Base-by-base conservation (phyloP, 2,329 filamentous ascomycete genomes). In the Aspergillus thermomutatus region DNA sequence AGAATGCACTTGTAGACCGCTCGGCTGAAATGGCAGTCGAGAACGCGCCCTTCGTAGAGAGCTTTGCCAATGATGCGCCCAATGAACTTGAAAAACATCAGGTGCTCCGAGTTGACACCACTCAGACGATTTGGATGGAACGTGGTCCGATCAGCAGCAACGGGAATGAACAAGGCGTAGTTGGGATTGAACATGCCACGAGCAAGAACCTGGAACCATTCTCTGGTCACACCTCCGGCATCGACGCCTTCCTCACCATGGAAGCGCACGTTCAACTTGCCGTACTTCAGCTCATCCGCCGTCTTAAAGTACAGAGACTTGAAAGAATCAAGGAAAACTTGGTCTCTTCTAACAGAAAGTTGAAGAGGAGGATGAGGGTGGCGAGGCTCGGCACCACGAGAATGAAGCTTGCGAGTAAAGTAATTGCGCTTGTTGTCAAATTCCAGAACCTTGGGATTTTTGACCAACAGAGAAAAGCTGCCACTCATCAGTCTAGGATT, bases 341-440 rank as follows among this genome's bases (percentile, higher is more conserved):
- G 90, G 57, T 97, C 91, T 69, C 94, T 90, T 57, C 95, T 90
- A 57, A 99, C 90, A 57, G 88, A 88, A 49, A 99, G 84, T 73
- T 96, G 92, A 52, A 99, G 80, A 46, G 91, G 89, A 49, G 86
- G 85, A 64, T 90, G 86, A 7, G 88, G 82, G 52, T 90, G 86
- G 46, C 92, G 87, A 58, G 82, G 83, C 67, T 91, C 87, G 53
- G 84, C 84, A 53, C 83, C 83, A 51, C 89, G 85, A 48, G 84
- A 85, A 74, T 99, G 94, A 10, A 99, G 87, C 68, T 91, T 92
- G 59, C 94, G 89, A 72, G 87, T 97, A 81, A 99, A 99, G 82
- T 95, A 99, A 77, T 96, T 97, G 68, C 94, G 92, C 81, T 99
- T 99, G 80, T 99, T 99, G 78, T 99, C 94, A 69, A 99, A 99